Base-by-base conservation (phyloP, 768 basidiomycete species). In the Gyrodon lividus region DNA sequence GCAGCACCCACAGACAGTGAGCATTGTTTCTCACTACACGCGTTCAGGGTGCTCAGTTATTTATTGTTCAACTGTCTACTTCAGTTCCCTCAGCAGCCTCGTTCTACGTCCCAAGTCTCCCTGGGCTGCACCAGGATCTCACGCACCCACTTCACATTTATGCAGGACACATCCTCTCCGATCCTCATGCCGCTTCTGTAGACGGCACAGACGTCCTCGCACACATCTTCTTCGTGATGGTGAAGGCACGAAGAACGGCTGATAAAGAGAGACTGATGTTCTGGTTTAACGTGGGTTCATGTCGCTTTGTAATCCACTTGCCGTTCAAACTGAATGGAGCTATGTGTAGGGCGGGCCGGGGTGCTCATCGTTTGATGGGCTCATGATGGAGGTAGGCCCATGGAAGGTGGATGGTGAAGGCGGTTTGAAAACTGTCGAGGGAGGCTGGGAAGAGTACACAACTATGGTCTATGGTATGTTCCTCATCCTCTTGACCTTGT, bases 301-400 rank as follows among this genome's bases (percentile, higher is more conserved):
- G 22, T 17, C 20, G 9, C 5, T 5, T 4, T 9, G 23, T 24
- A 6, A 19, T 33, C n/a, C 16, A 3, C 53, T 37, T 26, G 31
- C 35, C 9, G 22, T 35, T 20, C 16, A 16, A 17, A 43, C 43
- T 56, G 40, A 46, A 34, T 23, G 16, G 10, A 34, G 33, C 45
- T 26, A 14, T 37, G 10, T 40, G 17, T 59, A 95, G 92, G 94
- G 93, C 17, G 96, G 96, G 1, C 96, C 96, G 17, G 97, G 97
- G 24, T 98, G 97, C 68, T 97, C 94, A 0, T 93, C 91, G 1
- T 98, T 98, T 65, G 96, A 98, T 61, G 96, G 96, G 2, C 78
- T 94, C 16, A 88, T 98, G 87, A 95, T 98, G 92, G 96, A 98
- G 61, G 77, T 95, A n/a, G 96, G 96, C 0, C 95, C 96, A 4